Evolutionary conservation across 2,329 filamentous ascomycete species (phyloP), one percentile per base, ranked within the genome.

Genomic region (Mariannaea elegans): DNA sequence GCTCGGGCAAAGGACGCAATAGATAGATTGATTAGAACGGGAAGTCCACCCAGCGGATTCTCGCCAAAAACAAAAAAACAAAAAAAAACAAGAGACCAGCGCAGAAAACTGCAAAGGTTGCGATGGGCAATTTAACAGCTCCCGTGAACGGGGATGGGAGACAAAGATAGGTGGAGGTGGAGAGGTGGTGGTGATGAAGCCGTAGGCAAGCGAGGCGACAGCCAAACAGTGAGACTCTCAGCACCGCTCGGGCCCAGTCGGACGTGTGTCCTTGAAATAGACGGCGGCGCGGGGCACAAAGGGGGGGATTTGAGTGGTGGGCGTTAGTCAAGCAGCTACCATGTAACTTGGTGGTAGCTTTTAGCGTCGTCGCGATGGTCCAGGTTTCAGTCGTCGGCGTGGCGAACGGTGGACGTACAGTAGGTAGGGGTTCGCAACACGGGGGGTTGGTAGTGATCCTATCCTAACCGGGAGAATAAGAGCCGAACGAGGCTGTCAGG

Each of bases 341-440:
- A 52, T 53, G 48, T 34, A 53, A 42, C 51, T 36, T 57, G 57
- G 55, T 49, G 61, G 63, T 66, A 65, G 36, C 48, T 38, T 24
- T 44, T 61, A 61, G 67, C 51, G 56, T 62, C 41, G 64, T 66
- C 55, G 61, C 42, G 63, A 65, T 69, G 66, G 63, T 47, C 65
- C 61, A 69, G 61, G 68, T 70, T 70, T 70, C 68, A 70, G 68
- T 70, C 66, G 64, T 70, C 66, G 63, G 63, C 59, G 67, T 69
- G 57, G 58, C 56, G 56, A 65, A 66, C 68, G 66, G 68, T 69
- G 66, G 65, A 64, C 65, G 63, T 68, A 69, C 8, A 19, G 36
- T 39, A 8, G 67, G 61, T 62, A 60, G 55, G 58, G 67, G 67
- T 59, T 65, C 29, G 56, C 55, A 55, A 65, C 59, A 65, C 59